These are phyloP conservation scores for Tolypocladium ovalisporum DNA, from an alignment of 2,329 filamentous ascomycete species.

Conservation along the genomic window DNA sequence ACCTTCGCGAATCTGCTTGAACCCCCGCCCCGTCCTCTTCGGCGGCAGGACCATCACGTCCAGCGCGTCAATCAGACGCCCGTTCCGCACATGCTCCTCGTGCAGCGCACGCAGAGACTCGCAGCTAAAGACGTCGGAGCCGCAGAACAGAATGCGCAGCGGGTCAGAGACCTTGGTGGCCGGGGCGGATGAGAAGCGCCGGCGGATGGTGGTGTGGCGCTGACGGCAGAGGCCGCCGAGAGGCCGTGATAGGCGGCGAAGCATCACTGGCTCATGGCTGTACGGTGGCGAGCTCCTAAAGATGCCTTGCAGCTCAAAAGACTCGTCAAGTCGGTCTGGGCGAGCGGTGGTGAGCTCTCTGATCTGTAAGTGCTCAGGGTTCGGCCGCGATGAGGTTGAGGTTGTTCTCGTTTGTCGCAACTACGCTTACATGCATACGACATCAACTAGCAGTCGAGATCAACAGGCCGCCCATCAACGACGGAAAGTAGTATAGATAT, in stretches of 20 bases:
- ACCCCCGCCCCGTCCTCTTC: constrained; percentile 66
- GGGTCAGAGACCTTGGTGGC: constrained; percentile 35
- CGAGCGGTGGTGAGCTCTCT: neutral
- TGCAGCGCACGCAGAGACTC: constrained; percentile 61
- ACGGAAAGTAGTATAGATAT: neutral
- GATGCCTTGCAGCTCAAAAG: neutral
- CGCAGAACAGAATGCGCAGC: constrained; percentile 83
- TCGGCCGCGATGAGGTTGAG: neutral
- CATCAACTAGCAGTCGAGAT: neutral
- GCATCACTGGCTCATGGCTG: constrained; percentile 6
- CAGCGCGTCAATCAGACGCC: constrained; percentile 57
- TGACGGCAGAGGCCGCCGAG: constrained; percentile 4
- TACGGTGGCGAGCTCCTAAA: no score
- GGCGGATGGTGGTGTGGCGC: constrained; percentile 3
- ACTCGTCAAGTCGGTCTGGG: neutral
- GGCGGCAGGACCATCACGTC: constrained; percentile 76
- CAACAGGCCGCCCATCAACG: neutral
- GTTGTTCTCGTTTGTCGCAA: constrained; percentile 22
- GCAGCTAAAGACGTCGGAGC: constrained; percentile 84
- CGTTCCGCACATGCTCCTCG: constrained; percentile 41
- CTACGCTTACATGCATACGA: constrained; percentile 20
- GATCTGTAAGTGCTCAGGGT: neutral
- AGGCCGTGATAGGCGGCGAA: constrained; percentile 5
- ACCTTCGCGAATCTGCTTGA: constrained; percentile 60
- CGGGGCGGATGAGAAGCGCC: constrained; percentile 9